Evolutionary conservation across 2,329 filamentous ascomycete genomes (phyloP), one percentile per base, ranked within the genome.

Genomic region (Fusarium compactum): DNA sequence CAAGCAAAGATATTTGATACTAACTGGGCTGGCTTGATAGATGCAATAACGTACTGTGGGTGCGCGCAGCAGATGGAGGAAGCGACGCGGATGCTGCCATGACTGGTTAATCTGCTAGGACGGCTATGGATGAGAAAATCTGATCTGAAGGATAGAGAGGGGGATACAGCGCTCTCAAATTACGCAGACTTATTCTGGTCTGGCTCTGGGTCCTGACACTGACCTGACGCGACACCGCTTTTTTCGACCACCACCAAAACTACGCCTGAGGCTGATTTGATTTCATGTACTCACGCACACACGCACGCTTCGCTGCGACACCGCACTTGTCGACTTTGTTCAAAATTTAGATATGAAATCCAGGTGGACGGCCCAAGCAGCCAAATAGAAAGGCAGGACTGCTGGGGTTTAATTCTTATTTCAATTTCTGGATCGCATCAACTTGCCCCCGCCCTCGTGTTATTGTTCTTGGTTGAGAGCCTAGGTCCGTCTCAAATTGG

Each of bases 21-120:
- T 68, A 44, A 72, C 24, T 25, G 25, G 25, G n/a, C 25, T 44
- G 27, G 7, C 71, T 12, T 38, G 34, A 38, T 38, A 94, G 92
- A 78, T 97, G 94, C 83, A 98, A 98, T 83, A 98, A 98, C 78
- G 95, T 98, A n/a, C 86, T 98, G 48, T 98, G 94, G 92, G 95
- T 98, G 74, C 86, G 88, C 71, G 85, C 84, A 55, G 88, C 87
- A 52, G 85, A 86, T 60, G 78, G 83, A 62, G 84, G 82, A 62
- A 83, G 84, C 57, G 80, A 83, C 27, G 84, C 80, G 44, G 87
- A 89, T 71, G 84, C 84, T n/a, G 86, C 84, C 71, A 90, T 91
- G 87, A 85, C 87, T 20, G 88, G 81, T 65, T 88, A 75, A 60
- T 53, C 25, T 20, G 29, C 30, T 30, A n/a, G 27, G 32, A 38